Base-by-base conservation (phyloP, 441 rosid species). In the Populus hybrid region DNA sequence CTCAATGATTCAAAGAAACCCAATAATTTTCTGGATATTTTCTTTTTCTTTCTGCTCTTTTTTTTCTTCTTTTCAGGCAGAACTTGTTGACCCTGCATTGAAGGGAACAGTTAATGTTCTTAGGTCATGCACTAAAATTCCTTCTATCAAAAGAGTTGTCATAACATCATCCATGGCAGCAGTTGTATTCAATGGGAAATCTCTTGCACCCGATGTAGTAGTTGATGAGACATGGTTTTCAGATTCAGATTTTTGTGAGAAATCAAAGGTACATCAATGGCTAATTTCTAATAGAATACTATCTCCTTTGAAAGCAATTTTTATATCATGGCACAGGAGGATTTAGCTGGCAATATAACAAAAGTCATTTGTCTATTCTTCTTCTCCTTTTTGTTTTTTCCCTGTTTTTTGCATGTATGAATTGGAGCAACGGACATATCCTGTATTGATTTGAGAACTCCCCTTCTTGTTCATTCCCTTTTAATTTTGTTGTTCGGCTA, bases 151-250 rank as follows among this genome's bases (percentile, higher is more conserved):
- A 78, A 82, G 90, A 81, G 89, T 89, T 57, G 80, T 86, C 63
- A 1, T 88, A 28, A 88, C 95, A 24, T 87, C 95, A 16, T 93
- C 97, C 26, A 89, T 67, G 19, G 85, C 77, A 21, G 76, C 93
- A 7, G 85, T 88, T 79, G 4, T 28, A 8, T 57, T 2, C 77
- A 80, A 72, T 35, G 83, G 85, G 40, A 85, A 75, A 67, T 84
- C 87, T 75, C 64, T 84, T 14, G 79, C 77, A 10, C 70, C 85
- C 28, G 87, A 82, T 77, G 85, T 82, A 3, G 72, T 79, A 6
- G 84, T 89, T 23, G 92, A 91, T 73, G 95, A 93, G 83, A 83
- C 88, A 53, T 90, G 87, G 91, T 89, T 84, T 79, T 91, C 95
- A 10, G 83, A 93, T 81, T 85, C 89, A 46, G 80, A 19, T 32